Evolutionary conservation across 2,329 filamentous ascomycete genomes (phyloP).

Genomic region (Colletotrichum karsti): DNA sequence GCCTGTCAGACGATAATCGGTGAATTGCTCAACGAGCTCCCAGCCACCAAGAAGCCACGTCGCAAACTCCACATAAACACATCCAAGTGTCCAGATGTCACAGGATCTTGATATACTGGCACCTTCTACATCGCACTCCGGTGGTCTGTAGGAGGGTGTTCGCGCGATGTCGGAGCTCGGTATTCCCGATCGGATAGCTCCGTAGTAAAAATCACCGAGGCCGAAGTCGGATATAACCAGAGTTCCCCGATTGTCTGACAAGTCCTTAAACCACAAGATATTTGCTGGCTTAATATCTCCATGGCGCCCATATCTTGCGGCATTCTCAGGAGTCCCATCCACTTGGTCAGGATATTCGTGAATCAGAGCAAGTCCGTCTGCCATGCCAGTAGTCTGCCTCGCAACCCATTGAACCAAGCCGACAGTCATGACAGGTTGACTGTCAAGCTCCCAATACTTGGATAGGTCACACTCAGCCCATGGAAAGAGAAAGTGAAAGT

Average conservation of each 20-base stretch:
- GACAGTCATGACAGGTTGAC: neutral
- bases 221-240: constrained; percentile 22
- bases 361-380: neutral
- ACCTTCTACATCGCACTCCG: constrained; percentile 4
- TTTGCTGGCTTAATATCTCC: constrained; percentile 6
- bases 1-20: neutral
- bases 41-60: constrained; percentile 35
- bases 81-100: constrained; percentile 40
- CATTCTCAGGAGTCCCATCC: neutral
- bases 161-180: neutral
- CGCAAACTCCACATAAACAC: constrained; percentile 36
- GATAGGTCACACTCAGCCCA: neutral
- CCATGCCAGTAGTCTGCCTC: neutral
- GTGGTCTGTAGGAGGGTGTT: constrained; percentile 16
- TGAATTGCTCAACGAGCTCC: neutral
- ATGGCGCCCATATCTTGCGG: neutral
- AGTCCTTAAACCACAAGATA: neutral
- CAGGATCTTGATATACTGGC: constrained; percentile 24
- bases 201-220: constrained; percentile 9
- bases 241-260: neutral
- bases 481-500: neutral
- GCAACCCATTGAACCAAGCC: constrained; percentile 1
- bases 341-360: neutral
- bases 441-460: neutral
- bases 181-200: constrained; percentile 4